Base-by-base conservation (phyloP, 2,329 filamentous ascomycete species). In the Didymella arachidicola region DNA sequence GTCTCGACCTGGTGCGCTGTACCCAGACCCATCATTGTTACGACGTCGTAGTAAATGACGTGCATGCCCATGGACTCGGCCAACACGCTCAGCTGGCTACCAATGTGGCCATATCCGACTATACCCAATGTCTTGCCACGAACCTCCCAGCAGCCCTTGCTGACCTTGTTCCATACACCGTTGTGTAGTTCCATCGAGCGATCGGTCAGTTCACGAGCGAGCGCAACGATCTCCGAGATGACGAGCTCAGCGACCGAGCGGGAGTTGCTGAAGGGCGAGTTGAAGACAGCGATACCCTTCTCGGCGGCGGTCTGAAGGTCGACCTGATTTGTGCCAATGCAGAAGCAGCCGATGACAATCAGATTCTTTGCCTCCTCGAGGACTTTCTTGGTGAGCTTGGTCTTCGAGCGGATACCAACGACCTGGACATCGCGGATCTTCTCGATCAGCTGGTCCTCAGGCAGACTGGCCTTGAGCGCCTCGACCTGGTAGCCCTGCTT, bases 401-500 rank as follows among this genome's bases (percentile, higher is more conserved):
- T 99, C 83, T 99, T 99, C 59, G 94, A 98, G 65, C 95, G 91
- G 71, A 99, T 98, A 66, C 95, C 95, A 75, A 99, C 95, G 72
- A 98, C 95, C 75, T 99, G 95, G 27, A 97, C 91, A 76, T 97
- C 91, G 61, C 92, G 96, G 74, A 99, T 99, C 85, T 97, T 99
- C 81, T 96, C 89, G 76, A 99, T 96, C 70, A 99, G 86, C 80
- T 98, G 85, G 69, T 95, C 92, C 77, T 99, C 95, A 0, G 92
- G 89, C 56, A 99, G 81, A 32, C 93, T 97, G 64, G 87, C 89
- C 83, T 97, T 99, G 65, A 94, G 81, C 48, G 88, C 86, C 80
- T 99, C 95, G 32, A 99, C 95, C 79, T 99, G 95, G 78, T 99
- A 99, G 59, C 95, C 95, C 79, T 99, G 93, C 56, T 82, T 83